A percentile compares a stretch with the other conserved stretches of the same genome.
Conservation (phyloP, 208 protist species). For the Trypanosoma caninum region DNA sequence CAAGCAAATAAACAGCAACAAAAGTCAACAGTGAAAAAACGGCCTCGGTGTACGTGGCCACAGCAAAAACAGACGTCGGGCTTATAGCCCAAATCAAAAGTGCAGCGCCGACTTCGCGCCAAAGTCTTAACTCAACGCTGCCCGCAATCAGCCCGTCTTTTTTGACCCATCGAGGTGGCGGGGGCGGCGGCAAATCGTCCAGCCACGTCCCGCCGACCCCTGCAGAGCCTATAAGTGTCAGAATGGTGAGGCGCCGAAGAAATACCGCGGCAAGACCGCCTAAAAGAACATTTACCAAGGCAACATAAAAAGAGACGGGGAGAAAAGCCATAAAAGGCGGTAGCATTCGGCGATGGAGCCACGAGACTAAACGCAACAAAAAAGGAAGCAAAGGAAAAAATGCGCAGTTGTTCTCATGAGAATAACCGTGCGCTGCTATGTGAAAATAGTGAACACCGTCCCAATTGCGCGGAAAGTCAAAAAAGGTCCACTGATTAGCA, state of each 20-base stretch:
- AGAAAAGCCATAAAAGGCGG: conserved; percentile 29
- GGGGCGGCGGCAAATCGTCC: conserved; percentile 19
- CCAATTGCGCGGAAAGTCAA: conserved; percentile 56
- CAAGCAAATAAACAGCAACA: conserved; percentile 51
- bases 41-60: conserved; percentile 76
- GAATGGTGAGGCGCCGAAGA: conserved; percentile 48
- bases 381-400: conserved; percentile 74
- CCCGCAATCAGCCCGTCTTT: background rate
- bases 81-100: conserved; percentile 55
- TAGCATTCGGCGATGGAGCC: conserved; percentile 23
- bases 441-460: conserved; percentile 77
- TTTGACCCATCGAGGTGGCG: background rate
- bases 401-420: conserved; percentile 56
- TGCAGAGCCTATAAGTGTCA: conserved; percentile 40
- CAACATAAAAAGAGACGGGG: conserved; percentile 50
- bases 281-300: conserved; percentile 38
- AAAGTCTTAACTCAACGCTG: conserved; percentile 3
- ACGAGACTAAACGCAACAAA: conserved; percentile 40
- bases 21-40: conserved; percentile 60
- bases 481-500: conserved; percentile 24
- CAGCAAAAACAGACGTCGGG: conserved; percentile 67
- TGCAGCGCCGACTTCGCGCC: conserved; percentile 46
- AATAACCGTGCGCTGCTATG: conserved; percentile 71
- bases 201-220: conserved; percentile 14
- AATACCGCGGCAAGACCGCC: conserved; percentile 37